Evolutionary conservation across 2,329 filamentous ascomycete genomes (phyloP).

Genomic region (Phaeoacremonium minimum): DNA sequence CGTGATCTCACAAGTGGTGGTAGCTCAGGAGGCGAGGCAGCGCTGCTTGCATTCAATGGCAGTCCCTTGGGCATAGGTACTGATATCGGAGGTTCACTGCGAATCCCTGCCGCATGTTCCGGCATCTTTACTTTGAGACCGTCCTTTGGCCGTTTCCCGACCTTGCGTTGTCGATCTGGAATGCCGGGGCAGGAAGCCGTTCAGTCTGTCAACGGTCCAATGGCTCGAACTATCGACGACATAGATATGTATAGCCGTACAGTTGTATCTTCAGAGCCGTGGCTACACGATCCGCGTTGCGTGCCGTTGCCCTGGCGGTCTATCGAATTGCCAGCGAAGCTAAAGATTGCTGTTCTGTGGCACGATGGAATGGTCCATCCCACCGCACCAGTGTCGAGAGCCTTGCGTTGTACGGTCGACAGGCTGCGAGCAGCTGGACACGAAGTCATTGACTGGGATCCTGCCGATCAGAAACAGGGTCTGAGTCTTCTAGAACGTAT

Average conservation of each 20-base stretch:
- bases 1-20: slow-evolving; percentile 58
- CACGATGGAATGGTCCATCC: slow-evolving; percentile 61
- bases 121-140: slow-evolving; percentile 54
- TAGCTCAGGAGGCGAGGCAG: slow-evolving; percentile 63
- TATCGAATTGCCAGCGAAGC: slow-evolving; percentile 24
- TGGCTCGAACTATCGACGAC: slow-evolving; percentile 52
- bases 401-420: slow-evolving; percentile 39
- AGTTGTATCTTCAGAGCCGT: slow-evolving; percentile 48
- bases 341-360: slow-evolving; percentile 60
- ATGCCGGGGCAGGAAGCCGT: slow-evolving; percentile 64
- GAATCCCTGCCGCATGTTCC: slow-evolving; percentile 50
- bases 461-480: slow-evolving; percentile 34
- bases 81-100: slow-evolving; percentile 56
- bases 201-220: slow-evolving; percentile 58
- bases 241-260: slow-evolving; percentile 49
- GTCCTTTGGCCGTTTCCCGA: slow-evolving; percentile 56
- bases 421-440: slow-evolving; percentile 41
- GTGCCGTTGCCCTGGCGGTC: slow-evolving; percentile 53
- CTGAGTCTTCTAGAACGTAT: slow-evolving; percentile 32
- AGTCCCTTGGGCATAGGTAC: slow-evolving; percentile 59
- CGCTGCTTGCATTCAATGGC: slow-evolving; percentile 55
- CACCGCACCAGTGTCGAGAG: slow-evolving; percentile 60
- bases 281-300: slow-evolving; percentile 53
- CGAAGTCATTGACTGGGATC: slow-evolving; percentile 47
- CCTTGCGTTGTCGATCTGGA: slow-evolving; percentile 46